These are phyloP conservation scores for Daldinia vernicosa DNA, from an alignment of 495 filamentous ascomycete species.

Conservation along the genomic window DNA sequence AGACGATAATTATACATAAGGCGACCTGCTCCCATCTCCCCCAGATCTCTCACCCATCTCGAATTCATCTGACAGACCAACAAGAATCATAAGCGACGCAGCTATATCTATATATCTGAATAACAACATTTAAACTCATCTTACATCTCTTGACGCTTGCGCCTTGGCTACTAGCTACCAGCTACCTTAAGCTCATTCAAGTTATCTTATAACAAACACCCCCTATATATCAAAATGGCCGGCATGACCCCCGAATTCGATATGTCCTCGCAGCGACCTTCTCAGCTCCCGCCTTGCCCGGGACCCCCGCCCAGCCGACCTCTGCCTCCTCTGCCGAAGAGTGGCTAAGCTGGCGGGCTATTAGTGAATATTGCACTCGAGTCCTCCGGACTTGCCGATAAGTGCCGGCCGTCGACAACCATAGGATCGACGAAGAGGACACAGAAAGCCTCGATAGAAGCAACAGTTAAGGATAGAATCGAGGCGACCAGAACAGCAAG, in stretches of 20 bases:
- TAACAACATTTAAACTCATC: slow-evolving; percentile 4
- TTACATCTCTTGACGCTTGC: slow-evolving; percentile 7
- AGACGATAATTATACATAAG: slow-evolving; percentile 54
- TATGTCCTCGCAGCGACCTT: slow-evolving; percentile 64
- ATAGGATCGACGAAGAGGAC: slow-evolving; percentile 20
- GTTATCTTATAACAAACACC: background rate
- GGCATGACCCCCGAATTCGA: slow-evolving; percentile 49
- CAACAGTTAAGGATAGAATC: slow-evolving; percentile 30
- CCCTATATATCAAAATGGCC: slow-evolving; percentile 63
- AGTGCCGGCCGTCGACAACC: slow-evolving; percentile 19
- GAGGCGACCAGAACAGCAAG: slow-evolving; percentile 24
- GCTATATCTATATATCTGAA: slow-evolving; percentile 3
- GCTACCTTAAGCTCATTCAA: background rate
- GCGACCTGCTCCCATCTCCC: slow-evolving; percentile 49
- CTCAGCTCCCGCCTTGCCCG: slow-evolving; percentile 82
- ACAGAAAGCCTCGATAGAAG: slow-evolving; percentile 9
- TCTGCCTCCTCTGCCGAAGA: slow-evolving; percentile 82
- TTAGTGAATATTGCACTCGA: slow-evolving; percentile 14
- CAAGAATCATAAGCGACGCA: slow-evolving; percentile 12
- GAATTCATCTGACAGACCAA: slow-evolving; percentile 35
- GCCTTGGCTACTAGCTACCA: background rate
- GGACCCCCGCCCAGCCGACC: slow-evolving; percentile 85
- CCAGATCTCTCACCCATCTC: slow-evolving; percentile 29
- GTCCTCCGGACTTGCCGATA: slow-evolving; percentile 20
- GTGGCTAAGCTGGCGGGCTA: slow-evolving; percentile 52